Evolutionary conservation across 768 basidiomycete species (phyloP).

Genomic region (Russula sp.): DNA sequence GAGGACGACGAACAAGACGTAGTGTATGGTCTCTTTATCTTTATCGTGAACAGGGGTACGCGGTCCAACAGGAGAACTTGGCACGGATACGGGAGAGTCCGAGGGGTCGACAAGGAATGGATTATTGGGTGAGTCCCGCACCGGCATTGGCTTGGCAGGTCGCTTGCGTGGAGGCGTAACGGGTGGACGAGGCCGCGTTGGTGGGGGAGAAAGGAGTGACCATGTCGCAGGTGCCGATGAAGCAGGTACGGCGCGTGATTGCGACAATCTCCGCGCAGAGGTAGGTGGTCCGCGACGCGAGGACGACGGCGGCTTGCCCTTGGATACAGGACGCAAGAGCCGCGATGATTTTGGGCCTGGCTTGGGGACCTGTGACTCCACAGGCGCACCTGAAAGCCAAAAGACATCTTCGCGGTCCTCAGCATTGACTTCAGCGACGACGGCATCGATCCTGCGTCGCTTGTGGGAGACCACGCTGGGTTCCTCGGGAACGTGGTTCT

Average conservation of each 20-base stretch:
- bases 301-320: constrained; percentile 12
- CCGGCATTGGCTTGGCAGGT: constrained; percentile 15
- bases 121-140: constrained; percentile 25
- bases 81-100: constrained; percentile 19
- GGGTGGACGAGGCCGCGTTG: constrained; percentile 20
- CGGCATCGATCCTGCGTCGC: constrained; percentile 22
- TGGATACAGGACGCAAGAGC: constrained; percentile 4
- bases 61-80: constrained; percentile 22
- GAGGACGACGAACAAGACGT: constrained; percentile 22
- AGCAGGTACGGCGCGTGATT: constrained; percentile 21
- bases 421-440: constrained; percentile 19
- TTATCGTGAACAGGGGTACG: constrained; percentile 19
- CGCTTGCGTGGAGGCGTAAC: constrained; percentile 21
- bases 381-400: constrained; percentile 17
- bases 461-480: constrained; percentile 1
- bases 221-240: constrained; percentile 10
- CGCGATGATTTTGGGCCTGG: constrained; percentile 15
- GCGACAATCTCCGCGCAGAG: constrained; percentile 18
- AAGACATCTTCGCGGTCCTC: constrained; percentile 24
- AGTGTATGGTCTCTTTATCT: constrained; percentile 21
- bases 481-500: constrained; percentile 9
- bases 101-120: constrained; percentile 20
- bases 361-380: constrained; percentile 3
- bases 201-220: constrained; percentile 24
- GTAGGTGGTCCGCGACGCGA: constrained; percentile 18